Conservation (phyloP, 139 green algal genomes). For the Gonium pectorale region DNA sequence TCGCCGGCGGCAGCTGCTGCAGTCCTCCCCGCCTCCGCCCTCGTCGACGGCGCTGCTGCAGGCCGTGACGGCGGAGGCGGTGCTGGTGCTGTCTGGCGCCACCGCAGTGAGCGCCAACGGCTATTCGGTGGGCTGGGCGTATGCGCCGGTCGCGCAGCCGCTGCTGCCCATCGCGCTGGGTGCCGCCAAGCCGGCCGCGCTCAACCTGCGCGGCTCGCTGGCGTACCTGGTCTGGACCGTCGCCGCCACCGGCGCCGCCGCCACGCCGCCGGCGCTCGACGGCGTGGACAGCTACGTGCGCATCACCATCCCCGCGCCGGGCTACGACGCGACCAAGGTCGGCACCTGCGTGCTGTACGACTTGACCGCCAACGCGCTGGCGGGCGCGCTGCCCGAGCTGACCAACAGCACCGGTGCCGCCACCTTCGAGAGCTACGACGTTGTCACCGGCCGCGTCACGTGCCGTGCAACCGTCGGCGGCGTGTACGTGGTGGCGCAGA, state of each 20-base stretch:
- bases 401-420: background rate
- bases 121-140: too few species aligned
- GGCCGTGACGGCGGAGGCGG: too few species aligned
- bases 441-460: background rate
- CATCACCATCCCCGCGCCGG: background rate
- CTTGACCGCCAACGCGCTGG: background rate
- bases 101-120: too few species aligned
- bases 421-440: background rate
- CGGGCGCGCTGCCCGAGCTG: background rate
- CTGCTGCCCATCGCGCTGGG: too few species aligned
- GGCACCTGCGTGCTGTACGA: background rate
- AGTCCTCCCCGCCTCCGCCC: too few species aligned
- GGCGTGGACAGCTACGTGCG: slow-evolving; percentile 3
- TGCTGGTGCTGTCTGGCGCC: too few species aligned
- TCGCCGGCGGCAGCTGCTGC: too few species aligned
- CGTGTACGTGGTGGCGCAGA: background rate
- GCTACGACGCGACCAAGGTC: background rate
- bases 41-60: background rate
- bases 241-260: too few species aligned
- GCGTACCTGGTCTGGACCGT: background rate
- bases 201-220: background rate
- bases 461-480: background rate
- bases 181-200: too few species aligned
- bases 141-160: too few species aligned
- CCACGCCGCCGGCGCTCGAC: background rate